Evolutionary conservation across 2,329 filamentous ascomycete genomes (phyloP).

Genomic region (Pseudogymnoascus sp.): DNA sequence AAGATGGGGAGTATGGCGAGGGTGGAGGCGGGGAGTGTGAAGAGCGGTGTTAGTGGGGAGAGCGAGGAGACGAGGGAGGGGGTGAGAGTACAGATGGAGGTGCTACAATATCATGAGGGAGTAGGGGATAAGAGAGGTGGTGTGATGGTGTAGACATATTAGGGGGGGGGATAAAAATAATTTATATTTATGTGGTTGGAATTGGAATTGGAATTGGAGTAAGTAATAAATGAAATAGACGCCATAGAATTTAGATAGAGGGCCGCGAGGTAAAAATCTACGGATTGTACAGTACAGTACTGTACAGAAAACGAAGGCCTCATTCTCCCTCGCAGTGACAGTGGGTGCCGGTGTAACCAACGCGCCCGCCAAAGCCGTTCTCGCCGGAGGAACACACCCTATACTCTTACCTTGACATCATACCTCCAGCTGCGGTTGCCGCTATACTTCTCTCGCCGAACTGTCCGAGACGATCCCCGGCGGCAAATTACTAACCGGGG

Average conservation of each 20-base stretch:
- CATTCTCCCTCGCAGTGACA: not conserved
- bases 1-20: conserved; percentile 3
- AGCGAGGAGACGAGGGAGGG: conserved; percentile 1
- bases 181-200: not conserved
- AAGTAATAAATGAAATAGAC: not conserved
- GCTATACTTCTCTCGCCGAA: not conserved
- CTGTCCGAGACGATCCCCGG: not conserved
- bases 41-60: not conserved
- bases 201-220: not conserved
- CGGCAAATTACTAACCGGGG: not conserved
- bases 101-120: conserved; percentile 2
- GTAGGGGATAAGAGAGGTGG: not conserved
- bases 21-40: not conserved
- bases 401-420: not conserved
- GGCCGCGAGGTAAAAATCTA: not conserved
- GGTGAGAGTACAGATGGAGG: conserved; percentile 2
- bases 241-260: not conserved
- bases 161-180: not conserved
- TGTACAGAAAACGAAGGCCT: not conserved
- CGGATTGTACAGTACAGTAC: not conserved
- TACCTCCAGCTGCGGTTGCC: not conserved
- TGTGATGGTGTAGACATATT: not conserved
- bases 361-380: not conserved
- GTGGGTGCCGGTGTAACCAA: not conserved
- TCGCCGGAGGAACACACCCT: not conserved